Conservation (phyloP, 2,329 filamentous ascomycete genomes). For the Hansfordia pulvinata region DNA sequence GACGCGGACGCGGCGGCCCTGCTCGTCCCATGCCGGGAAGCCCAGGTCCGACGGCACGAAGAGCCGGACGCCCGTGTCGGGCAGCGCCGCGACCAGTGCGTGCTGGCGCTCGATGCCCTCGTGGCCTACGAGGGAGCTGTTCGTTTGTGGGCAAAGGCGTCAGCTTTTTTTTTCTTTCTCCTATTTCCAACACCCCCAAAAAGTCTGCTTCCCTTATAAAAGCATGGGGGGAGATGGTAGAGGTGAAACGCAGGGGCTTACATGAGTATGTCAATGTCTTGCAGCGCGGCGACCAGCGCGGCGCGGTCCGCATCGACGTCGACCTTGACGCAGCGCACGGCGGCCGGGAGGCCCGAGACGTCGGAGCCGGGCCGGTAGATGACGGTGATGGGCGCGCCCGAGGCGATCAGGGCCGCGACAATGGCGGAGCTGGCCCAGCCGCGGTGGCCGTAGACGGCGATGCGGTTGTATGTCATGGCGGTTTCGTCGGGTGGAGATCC, state of each 20-base stretch:
- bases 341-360: slow-evolving; percentile 8
- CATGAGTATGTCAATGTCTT: slow-evolving; percentile 12
- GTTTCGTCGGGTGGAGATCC: too few relatives aligned
- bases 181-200: too few relatives aligned
- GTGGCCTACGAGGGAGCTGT: slow-evolving; percentile 12
- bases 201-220: too few relatives aligned
- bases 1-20: slow-evolving; percentile 9
- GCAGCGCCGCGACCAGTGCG: slow-evolving; percentile 13
- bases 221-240: not conserved
- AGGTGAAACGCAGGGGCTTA: too few relatives aligned
- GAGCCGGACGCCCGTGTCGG: slow-evolving; percentile 11
- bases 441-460: slow-evolving; percentile 15
- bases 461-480: slow-evolving; percentile 13
- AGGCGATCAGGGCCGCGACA: slow-evolving; percentile 9
- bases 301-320: slow-evolving; percentile 7
- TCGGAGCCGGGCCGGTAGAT: slow-evolving; percentile 14
- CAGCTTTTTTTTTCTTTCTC: too few relatives aligned
- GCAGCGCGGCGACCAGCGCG: slow-evolving; percentile 7
- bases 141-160: slow-evolving; percentile 2
- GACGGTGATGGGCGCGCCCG: slow-evolving; percentile 12
- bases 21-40: slow-evolving; percentile 9
- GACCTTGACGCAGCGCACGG: slow-evolving; percentile 5
- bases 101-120: slow-evolving; percentile 10
- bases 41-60: slow-evolving; percentile 16
- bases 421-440: slow-evolving; percentile 14